Conservation (phyloP, 306 rosid genomes). For the Sesbania bispinosa region DNA sequence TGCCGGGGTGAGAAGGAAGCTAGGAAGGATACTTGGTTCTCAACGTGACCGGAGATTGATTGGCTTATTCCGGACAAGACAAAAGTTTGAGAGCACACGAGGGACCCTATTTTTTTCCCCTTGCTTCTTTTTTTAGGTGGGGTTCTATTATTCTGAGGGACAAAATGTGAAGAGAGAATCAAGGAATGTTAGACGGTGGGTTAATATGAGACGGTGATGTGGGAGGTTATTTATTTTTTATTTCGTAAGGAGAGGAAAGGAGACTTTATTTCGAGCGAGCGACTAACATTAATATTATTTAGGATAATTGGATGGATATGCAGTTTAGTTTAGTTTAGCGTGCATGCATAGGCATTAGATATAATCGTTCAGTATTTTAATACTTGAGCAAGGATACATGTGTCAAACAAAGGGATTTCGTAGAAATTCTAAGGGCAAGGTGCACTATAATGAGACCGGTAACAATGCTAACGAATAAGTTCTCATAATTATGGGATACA, state of each 20-base stretch:
- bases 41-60: slow-evolving; percentile 28
- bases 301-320: no score
- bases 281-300: no score
- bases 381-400: no score
- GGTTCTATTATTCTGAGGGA: background rate
- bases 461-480: background rate
- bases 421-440: no score
- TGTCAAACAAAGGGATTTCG: background rate
- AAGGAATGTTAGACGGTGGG: slow-evolving; percentile 20
- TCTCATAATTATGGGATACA: background rate
- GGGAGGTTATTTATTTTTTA: no score
- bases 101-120: background rate
- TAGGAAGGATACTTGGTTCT: background rate
- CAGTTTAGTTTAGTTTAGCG: no score
- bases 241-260: no score
- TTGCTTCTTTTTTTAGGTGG: background rate
- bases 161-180: slow-evolving; percentile 16
- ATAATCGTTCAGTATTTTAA: no score
- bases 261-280: no score
- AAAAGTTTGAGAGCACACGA: background rate
- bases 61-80: slow-evolving; percentile 23
- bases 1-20: background rate
- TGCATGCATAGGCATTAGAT: no score
- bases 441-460: background rate
- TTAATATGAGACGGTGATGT: no score